Evolutionary conservation across 176 grass and related monocot genomes (phyloP).

Genomic region (Rhynchospora breviuscula): DNA sequence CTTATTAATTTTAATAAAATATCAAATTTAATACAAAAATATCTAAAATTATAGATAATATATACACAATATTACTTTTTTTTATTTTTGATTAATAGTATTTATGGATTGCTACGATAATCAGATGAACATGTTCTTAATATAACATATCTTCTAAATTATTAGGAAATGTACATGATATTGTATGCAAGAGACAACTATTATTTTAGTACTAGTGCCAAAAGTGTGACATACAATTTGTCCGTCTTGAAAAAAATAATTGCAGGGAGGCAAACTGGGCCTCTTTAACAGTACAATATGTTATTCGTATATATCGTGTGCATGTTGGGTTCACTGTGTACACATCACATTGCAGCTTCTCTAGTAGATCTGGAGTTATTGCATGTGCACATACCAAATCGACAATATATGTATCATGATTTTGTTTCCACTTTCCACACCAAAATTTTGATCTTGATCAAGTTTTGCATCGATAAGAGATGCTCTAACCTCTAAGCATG

Average conservation of each 20-base stretch:
- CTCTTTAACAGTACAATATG: background rate
- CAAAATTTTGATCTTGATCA: background rate
- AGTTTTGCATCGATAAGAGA: background rate
- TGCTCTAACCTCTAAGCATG: background rate
- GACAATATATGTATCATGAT: background rate
- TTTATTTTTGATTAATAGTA: background rate
- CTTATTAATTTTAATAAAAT: background rate
- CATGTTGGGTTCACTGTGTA: background rate
- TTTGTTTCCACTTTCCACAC: constrained; percentile 4
- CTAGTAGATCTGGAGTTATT: background rate
- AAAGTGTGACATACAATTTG: background rate
- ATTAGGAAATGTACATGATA: background rate
- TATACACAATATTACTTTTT: background rate
- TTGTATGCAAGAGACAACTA: background rate
- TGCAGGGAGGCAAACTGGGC: constrained; percentile 7
- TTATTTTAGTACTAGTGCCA: background rate
- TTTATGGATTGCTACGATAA: background rate
- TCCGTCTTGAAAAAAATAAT: constrained; percentile 1
- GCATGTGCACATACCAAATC: constrained; percentile 4
- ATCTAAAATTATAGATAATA: background rate
- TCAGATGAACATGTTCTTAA: background rate
- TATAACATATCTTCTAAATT: background rate
- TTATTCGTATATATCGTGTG: constrained; percentile 10
- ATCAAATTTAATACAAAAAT: background rate
- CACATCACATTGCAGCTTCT: constrained; percentile 14